phyloP scores from a whole-genome alignment of 768 basidiomycete genomes.

The Auricularia heimuer region DNA sequence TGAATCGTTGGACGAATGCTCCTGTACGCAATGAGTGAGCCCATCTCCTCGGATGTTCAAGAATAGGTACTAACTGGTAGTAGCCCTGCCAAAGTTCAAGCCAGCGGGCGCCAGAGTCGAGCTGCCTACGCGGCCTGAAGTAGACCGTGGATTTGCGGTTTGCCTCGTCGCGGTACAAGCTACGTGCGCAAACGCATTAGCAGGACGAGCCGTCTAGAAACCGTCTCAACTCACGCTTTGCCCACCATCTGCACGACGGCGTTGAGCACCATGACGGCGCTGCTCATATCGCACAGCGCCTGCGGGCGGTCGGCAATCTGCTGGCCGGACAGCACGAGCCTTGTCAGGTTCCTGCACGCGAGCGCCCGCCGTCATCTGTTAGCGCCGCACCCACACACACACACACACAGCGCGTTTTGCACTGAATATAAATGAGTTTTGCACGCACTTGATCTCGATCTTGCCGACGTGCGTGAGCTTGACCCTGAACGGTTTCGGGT shows the following conservation, averaged over 20 bases:
- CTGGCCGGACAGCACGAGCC: no score
- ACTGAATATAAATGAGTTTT: no score
- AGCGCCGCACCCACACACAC: no score
- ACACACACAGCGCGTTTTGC: no score
- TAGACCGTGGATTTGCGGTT: not conserved
- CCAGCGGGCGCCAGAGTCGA: not conserved
- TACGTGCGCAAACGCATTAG: not conserved
- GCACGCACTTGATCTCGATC: no score
- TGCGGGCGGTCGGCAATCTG: not conserved
- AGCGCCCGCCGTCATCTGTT: no score
- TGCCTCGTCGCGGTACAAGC: not conserved
- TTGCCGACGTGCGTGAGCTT: no score
- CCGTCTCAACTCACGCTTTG: not conserved
- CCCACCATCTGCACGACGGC: not conserved
- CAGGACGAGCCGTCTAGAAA: no score
- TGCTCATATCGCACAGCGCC: not conserved
- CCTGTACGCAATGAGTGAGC: not conserved
- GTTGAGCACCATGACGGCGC: not conserved
- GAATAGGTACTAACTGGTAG: slow-evolving; percentile 37
- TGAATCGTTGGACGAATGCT: slow-evolving; percentile 58
- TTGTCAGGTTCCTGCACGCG: no score
- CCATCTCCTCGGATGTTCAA: not conserved
- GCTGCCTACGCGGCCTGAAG: not conserved
- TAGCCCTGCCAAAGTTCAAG: slow-evolving; percentile 69
- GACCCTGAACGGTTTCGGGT: no score